phyloP scores from a whole-genome alignment of 2,329 filamentous ascomycete species.

The Colletotrichum tabaci region DNA sequence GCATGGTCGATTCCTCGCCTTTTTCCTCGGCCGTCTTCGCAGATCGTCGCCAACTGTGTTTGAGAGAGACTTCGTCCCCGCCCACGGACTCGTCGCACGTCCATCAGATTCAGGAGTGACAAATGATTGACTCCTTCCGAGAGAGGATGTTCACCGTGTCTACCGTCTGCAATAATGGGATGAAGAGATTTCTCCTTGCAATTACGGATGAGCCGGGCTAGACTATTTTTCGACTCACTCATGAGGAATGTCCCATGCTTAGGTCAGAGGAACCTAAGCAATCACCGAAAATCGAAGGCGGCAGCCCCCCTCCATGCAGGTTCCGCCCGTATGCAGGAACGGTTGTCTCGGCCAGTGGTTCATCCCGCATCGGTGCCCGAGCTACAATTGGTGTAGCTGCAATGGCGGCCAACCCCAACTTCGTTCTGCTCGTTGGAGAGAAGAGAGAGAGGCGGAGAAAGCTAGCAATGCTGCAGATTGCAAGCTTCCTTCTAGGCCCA shows the following conservation, averaged over 20 bases:
- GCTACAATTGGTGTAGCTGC: neutral
- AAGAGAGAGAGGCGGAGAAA: too few species aligned
- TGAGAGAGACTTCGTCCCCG: neutral
- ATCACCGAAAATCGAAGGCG: conserved; percentile 19
- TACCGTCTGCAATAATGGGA: neutral
- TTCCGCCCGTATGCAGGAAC: conserved; percentile 40
- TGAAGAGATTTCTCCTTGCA: neutral
- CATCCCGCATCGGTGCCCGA: conserved; percentile 5
- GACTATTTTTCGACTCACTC: neutral
- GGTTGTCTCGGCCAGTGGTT: conserved; percentile 25
- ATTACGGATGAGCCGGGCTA: neutral
- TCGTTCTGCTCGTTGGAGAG: neutral
- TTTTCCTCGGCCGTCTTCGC: conserved; percentile 1
- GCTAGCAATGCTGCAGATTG: conserved; percentile 5
- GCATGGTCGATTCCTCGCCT: conserved; percentile 4
- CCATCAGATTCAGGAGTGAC: neutral
- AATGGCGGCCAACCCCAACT: neutral
- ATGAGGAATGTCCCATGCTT: neutral
- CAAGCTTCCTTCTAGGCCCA: conserved; percentile 14
- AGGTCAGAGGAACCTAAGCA: conserved; percentile 20
- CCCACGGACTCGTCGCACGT: conserved; percentile 14
- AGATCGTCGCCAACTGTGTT: conserved; percentile 7
- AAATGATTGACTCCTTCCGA: neutral
- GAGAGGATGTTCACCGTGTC: neutral
- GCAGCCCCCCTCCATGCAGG: conserved; percentile 27